Conservation (phyloP, 1,284 basidiomycete species). For the Trichosporon sp. region DNA sequence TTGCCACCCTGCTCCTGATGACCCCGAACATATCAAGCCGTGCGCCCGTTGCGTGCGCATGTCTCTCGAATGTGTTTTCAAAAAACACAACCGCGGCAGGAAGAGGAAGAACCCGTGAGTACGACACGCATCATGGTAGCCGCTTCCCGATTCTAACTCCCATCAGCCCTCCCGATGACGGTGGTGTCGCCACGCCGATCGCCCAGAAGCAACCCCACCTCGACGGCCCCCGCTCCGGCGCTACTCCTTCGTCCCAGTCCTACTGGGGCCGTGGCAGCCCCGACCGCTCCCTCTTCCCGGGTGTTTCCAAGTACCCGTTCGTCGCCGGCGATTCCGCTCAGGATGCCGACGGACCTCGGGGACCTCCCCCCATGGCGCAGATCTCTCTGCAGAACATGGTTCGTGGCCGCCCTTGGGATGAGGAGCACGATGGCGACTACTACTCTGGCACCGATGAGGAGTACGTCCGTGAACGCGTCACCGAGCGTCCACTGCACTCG, state of each 20-base stretch:
- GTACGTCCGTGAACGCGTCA: constrained; percentile 9
- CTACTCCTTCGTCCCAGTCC: constrained; percentile 16
- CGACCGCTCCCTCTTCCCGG: constrained; percentile 26
- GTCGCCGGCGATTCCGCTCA: constrained; percentile 26
- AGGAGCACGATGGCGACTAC: constrained; percentile 29
- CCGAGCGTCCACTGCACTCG: background rate
- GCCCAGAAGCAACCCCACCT: constrained; percentile 27
- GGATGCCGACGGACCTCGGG: constrained; percentile 8
- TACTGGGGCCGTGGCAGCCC: constrained; percentile 30
- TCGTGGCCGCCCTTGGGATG: constrained; percentile 32
- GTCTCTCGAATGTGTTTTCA: constrained; percentile 42
- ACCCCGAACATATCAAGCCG: constrained; percentile 40
- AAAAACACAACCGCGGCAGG: constrained; percentile 43
- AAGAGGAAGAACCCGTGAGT: constrained; percentile 44
- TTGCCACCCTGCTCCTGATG: constrained; percentile 43
- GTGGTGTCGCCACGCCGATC: constrained; percentile 21
- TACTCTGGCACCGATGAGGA: constrained; percentile 27
- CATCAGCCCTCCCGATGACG: constrained; percentile 18
- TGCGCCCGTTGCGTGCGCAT: constrained; percentile 42
- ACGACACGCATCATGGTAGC: background rate
- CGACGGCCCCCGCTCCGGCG: constrained; percentile 12
- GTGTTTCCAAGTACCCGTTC: constrained; percentile 31
- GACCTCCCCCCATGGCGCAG: constrained; percentile 21
- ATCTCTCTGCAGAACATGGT: constrained; percentile 35
- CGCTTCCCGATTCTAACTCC: background rate